Evolutionary conservation across 2,329 filamentous ascomycete genomes (phyloP).

Genomic region (Cucurbitaria berberidis): DNA sequence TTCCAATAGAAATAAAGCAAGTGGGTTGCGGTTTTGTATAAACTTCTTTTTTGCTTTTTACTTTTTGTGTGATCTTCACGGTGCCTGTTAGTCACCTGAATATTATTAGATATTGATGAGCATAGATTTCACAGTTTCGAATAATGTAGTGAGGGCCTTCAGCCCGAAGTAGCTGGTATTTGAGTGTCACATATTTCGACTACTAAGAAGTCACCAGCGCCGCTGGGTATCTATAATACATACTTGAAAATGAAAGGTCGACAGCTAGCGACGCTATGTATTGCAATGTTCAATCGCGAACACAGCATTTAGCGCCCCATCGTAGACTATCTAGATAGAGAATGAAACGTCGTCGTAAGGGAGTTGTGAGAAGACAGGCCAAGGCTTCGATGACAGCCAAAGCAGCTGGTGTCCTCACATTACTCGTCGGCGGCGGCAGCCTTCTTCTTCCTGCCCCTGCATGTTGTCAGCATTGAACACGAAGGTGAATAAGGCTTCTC

Average conservation of each 20-base stretch:
- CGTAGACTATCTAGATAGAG: not conserved
- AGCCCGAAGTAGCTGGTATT: not conserved
- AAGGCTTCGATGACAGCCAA: not conserved
- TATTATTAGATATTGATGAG: too few species aligned
- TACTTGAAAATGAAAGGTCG: not conserved
- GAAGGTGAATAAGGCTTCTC: not conserved
- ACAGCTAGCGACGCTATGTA: not conserved
- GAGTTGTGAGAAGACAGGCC: not conserved
- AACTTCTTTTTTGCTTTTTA: too few species aligned
- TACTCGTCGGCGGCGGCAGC: constrained; percentile 26
- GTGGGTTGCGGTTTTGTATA: too few species aligned
- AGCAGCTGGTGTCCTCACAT: not conserved
- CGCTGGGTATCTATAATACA: constrained; percentile 4
- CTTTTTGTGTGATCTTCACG: too few species aligned
- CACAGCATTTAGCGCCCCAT: not conserved
- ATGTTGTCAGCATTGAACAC: constrained; percentile 8
- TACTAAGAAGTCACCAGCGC: not conserved
- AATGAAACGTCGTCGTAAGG: not conserved
- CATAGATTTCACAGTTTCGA: too few species aligned
- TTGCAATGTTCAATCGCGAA: not conserved
- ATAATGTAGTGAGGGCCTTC: not conserved
- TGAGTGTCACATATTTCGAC: not conserved
- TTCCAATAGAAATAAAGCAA: too few species aligned
- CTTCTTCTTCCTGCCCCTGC: constrained; percentile 37
- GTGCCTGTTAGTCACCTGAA: too few species aligned